Base-by-base conservation (phyloP, 441 rosid genomes). In the Adansonia rubrostipa region DNA sequence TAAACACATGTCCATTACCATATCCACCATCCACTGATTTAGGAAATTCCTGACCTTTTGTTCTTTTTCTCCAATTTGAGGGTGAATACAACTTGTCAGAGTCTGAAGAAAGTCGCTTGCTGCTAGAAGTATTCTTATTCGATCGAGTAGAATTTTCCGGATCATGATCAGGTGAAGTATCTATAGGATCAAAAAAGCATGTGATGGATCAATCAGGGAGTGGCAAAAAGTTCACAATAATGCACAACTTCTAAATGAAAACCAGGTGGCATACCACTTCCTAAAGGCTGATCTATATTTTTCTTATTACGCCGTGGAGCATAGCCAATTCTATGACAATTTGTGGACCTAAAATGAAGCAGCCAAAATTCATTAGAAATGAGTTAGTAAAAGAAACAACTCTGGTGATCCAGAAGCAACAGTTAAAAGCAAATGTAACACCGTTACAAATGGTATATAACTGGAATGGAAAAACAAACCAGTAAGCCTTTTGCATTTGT, bases 401-500 rank as follows among this genome's bases (percentile, higher is more conserved):
- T 53, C 3, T 20, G 9, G 70, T 54, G 71, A 48, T 65, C 45
- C 66, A 67, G 66, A 72, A 36, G 54, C 40, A 78, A 24, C 44
- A 58, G 61, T 40, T 44, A 15, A 13, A 57, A 17, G 51, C 51
- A 77, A 54, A 60, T 2, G 14, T 44, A 42, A 33, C 28, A 71
- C 15, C 8, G 13, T 9, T 3, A 36, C 28, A 13, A 56, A 17
- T 19, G 3, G 6, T 33, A 33, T 40, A 17, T 19, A 72, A 54
- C 53, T 67, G 45, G 71, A 44, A 19, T 17, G 3, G 20, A 79
- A 81, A 28, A 73, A 78, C 86, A 68, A 70, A 96, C 99, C 99
- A 96, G 83, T 92, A 96, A 76, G 22, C 75, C 84, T 92, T 96
- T 83, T 96, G 97, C 95, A 94, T 91, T 74, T 92, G 90, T 75